Evolutionary conservation across 169 alveolate species (phyloP), one percentile per base, ranked within the genome.

Genomic region (Plasmodium billcollinsi): DNA sequence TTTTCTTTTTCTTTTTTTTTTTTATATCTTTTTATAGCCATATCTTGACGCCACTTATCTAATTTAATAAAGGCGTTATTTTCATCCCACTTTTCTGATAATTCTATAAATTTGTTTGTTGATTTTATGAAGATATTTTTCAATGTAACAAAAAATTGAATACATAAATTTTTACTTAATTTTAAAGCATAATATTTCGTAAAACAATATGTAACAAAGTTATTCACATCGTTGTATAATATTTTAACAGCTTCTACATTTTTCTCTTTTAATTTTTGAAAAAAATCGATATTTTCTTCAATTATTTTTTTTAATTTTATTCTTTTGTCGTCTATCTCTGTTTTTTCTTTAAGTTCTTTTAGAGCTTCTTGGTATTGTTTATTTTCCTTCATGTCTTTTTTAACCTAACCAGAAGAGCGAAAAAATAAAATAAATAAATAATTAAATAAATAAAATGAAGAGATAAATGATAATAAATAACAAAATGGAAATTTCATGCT

Each of bases 321-420:
- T 52, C 93, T 93, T 20, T 75, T 88, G 66, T 83, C 86, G 39
- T 83, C 85, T 33, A 83, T 83, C 49, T 83, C 91, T 2, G 88
- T 88, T 67, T 75, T 72, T 54, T 80, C 92, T 72, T 94, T 95
- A 21, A 94, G 45, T 65, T 92, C 89, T 47, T 94, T 91, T 85
- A 94, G 73, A n/a, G 96, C 96, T 78, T 94, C 95, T 83, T 93
- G 89, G 73, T 93, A 89, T 52, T 93, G 92, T 52, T 91, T 92
- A 52, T 94, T 95, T 88, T 92, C 94, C 69, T 91, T 94, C 95
- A 94, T 72, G 89, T 94, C 96, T 76, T 89, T 91, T 67, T 92
- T 93, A 15, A 94, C 96, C 89, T 76, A 49, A 33, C 7, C 21
- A 49, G 39, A 39, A 47, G 63, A 21, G 45, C 0, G 45, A 33